phyloP scores from a whole-genome alignment of 2,329 filamentous ascomycete species.

The Fusarium newnesense region DNA sequence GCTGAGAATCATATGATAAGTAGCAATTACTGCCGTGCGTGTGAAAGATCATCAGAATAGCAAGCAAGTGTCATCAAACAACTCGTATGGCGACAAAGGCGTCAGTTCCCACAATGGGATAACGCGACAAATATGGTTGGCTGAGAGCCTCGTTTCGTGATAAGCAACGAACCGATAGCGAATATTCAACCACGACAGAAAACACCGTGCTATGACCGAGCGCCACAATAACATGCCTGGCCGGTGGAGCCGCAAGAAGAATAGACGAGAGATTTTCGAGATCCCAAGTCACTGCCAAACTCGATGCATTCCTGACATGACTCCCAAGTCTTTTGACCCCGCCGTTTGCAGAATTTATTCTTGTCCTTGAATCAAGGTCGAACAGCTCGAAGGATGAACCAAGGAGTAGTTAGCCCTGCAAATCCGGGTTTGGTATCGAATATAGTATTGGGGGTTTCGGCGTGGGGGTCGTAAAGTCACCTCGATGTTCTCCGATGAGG shows the following conservation, averaged over 20 bases:
- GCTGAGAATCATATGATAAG: conserved; percentile 26
- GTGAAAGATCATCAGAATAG: neutral
- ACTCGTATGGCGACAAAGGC: neutral
- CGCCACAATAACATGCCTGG: conserved; percentile 12
- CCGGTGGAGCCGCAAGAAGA: conserved; percentile 17
- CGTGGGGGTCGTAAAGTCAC: conserved; percentile 12
- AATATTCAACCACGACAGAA: conserved; percentile 2
- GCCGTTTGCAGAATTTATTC: neutral
- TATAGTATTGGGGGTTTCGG: conserved; percentile 5
- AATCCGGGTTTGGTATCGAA: neutral
- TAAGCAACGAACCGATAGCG: conserved; percentile 28
- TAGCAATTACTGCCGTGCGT: neutral
- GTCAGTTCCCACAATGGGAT: neutral
- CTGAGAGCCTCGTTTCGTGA: conserved; percentile 13
- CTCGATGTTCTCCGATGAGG: neutral
- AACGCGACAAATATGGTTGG: conserved; percentile 8
- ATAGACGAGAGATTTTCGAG: neutral
- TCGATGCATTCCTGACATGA: conserved; percentile 10
- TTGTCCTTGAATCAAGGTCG: neutral
- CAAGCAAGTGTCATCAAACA: neutral
- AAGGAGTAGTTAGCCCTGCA: neutral
- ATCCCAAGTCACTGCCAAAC: neutral
- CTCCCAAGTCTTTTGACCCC: neutral
- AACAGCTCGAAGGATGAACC: neutral
- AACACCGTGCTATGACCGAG: conserved; percentile 17